Conservation (phyloP, 306 rosid genomes). For the Acmispon strigosus region DNA sequence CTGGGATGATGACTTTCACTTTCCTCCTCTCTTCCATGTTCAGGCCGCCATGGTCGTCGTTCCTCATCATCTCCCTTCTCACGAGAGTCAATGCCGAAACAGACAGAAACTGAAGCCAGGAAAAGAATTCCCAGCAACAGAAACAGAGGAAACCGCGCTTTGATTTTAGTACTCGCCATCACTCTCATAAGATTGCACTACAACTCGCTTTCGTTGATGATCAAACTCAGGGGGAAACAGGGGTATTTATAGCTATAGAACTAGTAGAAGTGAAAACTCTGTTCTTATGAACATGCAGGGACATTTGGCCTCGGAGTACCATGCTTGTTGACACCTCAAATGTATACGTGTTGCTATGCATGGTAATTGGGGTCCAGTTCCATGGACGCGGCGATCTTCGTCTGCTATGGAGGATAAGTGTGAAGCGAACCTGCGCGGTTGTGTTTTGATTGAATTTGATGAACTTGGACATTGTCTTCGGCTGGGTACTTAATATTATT, state of each 20-base stretch:
- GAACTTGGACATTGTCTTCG: not conserved
- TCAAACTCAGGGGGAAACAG: not conserved
- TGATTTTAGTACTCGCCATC: not conserved
- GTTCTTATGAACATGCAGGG: not conserved
- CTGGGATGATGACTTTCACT: no score
- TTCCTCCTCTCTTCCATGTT: not conserved
- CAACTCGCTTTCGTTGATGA: not conserved
- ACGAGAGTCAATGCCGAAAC: not conserved
- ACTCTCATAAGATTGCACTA: not conserved
- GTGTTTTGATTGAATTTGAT: not conserved
- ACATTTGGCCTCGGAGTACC: not conserved
- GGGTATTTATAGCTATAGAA: conserved; percentile 12
- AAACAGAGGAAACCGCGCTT: conserved; percentile 12
- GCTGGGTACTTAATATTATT: no score
- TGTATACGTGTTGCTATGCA: not conserved
- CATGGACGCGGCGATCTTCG: not conserved
- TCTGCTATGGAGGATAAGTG: not conserved
- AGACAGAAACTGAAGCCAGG: conserved; percentile 14
- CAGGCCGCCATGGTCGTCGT: not conserved
- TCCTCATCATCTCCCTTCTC: not conserved
- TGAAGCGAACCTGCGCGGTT: not conserved
- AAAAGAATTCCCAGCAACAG: conserved; percentile 17
- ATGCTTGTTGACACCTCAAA: conserved; percentile 16
- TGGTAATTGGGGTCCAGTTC: not conserved
- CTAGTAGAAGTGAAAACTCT: not conserved